phyloP scores from a whole-genome alignment of 768 basidiomycete genomes.

The Basidioascus undulatus region DNA sequence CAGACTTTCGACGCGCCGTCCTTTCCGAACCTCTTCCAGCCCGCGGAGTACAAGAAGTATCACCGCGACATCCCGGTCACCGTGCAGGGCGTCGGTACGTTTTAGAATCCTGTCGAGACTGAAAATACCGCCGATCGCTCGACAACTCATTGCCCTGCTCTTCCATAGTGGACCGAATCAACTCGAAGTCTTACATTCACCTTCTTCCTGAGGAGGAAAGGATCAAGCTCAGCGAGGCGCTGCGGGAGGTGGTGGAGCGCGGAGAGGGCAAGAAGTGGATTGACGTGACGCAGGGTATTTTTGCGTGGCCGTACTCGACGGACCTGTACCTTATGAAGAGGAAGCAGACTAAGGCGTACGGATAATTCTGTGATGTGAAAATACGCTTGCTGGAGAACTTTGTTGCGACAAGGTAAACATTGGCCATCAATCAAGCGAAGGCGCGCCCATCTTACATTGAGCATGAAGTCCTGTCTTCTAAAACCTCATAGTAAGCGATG shows the following conservation, averaged over 20 bases:
- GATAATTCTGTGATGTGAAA: too few relatives aligned
- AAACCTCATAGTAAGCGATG: too few relatives aligned
- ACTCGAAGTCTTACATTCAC: slow-evolving; percentile 68
- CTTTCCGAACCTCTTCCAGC: slow-evolving; percentile 26
- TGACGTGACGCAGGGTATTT: slow-evolving; percentile 42
- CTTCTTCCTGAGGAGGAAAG: slow-evolving; percentile 35
- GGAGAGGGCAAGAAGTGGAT: slow-evolving; percentile 51
- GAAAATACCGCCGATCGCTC: background rate
- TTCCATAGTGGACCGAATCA: slow-evolving; percentile 33
- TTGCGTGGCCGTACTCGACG: slow-evolving; percentile 29
- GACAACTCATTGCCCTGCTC: background rate
- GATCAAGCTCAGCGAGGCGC: slow-evolving; percentile 26
- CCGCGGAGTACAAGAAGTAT: slow-evolving; percentile 34
- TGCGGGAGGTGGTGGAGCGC: slow-evolving; percentile 31
- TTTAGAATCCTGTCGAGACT: background rate
- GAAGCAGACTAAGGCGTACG: too few relatives aligned
- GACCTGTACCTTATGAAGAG: slow-evolving; percentile 7
- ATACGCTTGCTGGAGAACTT: too few relatives aligned
- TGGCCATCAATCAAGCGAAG: too few relatives aligned
- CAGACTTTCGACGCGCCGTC: slow-evolving; percentile 34
- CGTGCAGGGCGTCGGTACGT: slow-evolving; percentile 28
- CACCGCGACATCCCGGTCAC: slow-evolving; percentile 29
- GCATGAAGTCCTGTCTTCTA: too few relatives aligned
- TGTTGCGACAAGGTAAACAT: too few relatives aligned
- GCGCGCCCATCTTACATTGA: too few relatives aligned